These are phyloP conservation scores for Aspergillus fischeri DNA, from an alignment of 2,329 filamentous ascomycete species.

Conservation along the genomic window DNA sequence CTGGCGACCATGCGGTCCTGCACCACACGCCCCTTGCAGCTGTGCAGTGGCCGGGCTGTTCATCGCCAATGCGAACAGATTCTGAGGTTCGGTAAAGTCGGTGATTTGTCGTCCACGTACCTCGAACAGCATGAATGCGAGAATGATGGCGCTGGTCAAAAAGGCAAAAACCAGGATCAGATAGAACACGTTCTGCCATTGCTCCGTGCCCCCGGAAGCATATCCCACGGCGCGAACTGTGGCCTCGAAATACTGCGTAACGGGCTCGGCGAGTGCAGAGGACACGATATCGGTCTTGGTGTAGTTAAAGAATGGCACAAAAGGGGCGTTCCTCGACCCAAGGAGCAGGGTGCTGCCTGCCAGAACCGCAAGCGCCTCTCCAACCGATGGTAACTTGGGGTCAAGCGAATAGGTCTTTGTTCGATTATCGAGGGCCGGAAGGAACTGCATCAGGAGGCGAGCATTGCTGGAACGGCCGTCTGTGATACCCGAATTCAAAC, in stretches of 20 bases:
- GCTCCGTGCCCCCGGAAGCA: constrained; percentile 58
- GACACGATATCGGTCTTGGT: constrained; percentile 21
- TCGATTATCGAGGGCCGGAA: constrained; percentile 36
- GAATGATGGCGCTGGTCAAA: constrained; percentile 61
- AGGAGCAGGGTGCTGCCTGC: constrained; percentile 63
- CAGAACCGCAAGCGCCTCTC: constrained; percentile 69
- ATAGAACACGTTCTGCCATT: constrained; percentile 65
- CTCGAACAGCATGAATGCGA: constrained; percentile 59
- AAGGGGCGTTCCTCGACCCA: constrained; percentile 56
- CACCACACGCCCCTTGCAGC: constrained; percentile 55
- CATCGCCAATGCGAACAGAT: constrained; percentile 67
- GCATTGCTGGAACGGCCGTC: constrained; percentile 58
- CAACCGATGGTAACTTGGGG: constrained; percentile 59
- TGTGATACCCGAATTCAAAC: constrained; percentile 53
- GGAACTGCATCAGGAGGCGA: constrained; percentile 55
- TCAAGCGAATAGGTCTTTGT: constrained; percentile 40
- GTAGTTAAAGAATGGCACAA: constrained; percentile 55
- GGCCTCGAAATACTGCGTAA: constrained; percentile 60
- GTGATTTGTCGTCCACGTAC: constrained; percentile 60
- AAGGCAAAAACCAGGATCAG: constrained; percentile 63
- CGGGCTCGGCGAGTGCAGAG: constrained; percentile 39
- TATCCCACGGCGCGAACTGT: constrained; percentile 64
- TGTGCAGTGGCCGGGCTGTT: constrained; percentile 56
- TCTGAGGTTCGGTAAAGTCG: constrained; percentile 74
- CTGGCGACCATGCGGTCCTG: constrained; percentile 50